Evolutionary conservation across 495 filamentous ascomycete species (phyloP), one percentile per base, ranked within the genome.

Genomic region (Tuber indicum): DNA sequence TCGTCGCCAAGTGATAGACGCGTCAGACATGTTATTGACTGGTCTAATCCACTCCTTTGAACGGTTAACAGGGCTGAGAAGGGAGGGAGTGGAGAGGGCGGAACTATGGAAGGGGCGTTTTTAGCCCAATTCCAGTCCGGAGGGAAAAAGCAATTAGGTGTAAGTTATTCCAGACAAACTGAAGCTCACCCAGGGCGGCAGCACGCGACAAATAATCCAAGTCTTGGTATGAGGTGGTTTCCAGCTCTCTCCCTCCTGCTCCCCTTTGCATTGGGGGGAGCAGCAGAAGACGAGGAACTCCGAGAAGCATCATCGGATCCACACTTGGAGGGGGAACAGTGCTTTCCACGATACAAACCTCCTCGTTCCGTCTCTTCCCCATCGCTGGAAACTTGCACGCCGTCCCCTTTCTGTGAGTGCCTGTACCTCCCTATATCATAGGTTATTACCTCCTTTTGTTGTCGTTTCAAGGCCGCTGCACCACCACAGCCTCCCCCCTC

Each of bases 391-490:
- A 58, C n/a, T 66, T 32, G 26, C 58, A 17, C n/a, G 58, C n/a
- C 7, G n/a, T 66, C 58, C 14, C 10, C 16, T 66, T 66, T 66
- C 5, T 7, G 7, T 26, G 5, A 66, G 58, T 66, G 26, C n/a
- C 32, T 12, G 3, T 32, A 17, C n/a, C 58, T 32, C 26, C n/a
- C 26, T 32, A 17, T n/a, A 16, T 32, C 58, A 16, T 32, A 14
- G n/a, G 3, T n/a, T 17, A 32, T 32, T 66, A 32, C 58, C 58
- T 66, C 58, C 58, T 66, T 26, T 66, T 66, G 26, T 32, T 66
- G 58, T 66, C 58, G 14, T 17, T 66, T 66, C 58, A 66, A 66
- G 58, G 58, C n/a, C n/a, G 32, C 58, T 66, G 58, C 58, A 66
- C 10, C 58, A 66, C 58, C 58, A 66, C 58, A 66, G 58, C 58